phyloP scores from a whole-genome alignment of 2,329 filamentous ascomycete genomes.

The Monosporascus sp. region DNA sequence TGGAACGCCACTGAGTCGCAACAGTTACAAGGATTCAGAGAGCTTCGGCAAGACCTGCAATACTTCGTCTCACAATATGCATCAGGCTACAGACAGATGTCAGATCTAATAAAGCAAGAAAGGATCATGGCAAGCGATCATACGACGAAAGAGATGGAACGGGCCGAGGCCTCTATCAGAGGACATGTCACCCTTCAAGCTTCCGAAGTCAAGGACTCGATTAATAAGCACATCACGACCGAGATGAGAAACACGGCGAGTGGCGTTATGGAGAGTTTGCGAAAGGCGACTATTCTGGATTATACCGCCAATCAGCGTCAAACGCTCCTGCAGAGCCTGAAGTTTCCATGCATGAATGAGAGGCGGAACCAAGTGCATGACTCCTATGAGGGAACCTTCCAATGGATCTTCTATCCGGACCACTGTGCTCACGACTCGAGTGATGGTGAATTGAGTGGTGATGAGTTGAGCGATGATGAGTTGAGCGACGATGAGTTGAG shows the following conservation, averaged over 20 bases:
- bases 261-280: too few relatives aligned
- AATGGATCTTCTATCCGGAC: slow-evolving; percentile 3
- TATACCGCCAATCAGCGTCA: neutral
- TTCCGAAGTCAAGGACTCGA: too few relatives aligned
- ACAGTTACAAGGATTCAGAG: neutral
- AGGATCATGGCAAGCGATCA: neutral
- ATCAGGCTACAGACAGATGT: neutral
- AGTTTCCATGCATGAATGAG: slow-evolving; percentile 9
- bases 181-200: too few relatives aligned
- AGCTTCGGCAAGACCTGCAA: neutral
- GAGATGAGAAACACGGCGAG: too few relatives aligned
- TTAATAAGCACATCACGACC: too few relatives aligned
- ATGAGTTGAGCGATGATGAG: too few relatives aligned
- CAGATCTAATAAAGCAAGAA: neutral
- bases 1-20: slow-evolving; percentile 2
- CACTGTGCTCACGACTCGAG: neutral
- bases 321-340: slow-evolving; percentile 7
- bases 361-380: slow-evolving; percentile 5
- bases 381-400: slow-evolving; percentile 5
- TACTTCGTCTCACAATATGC: slow-evolving; percentile 1
- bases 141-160: too few relatives aligned
- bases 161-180: too few relatives aligned
- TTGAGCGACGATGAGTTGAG: too few relatives aligned
- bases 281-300: too few relatives aligned
- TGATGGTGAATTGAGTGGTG: too few relatives aligned